phyloP scores from a whole-genome alignment of 495 filamentous ascomycete species.

The Neurospora sp. region DNA sequence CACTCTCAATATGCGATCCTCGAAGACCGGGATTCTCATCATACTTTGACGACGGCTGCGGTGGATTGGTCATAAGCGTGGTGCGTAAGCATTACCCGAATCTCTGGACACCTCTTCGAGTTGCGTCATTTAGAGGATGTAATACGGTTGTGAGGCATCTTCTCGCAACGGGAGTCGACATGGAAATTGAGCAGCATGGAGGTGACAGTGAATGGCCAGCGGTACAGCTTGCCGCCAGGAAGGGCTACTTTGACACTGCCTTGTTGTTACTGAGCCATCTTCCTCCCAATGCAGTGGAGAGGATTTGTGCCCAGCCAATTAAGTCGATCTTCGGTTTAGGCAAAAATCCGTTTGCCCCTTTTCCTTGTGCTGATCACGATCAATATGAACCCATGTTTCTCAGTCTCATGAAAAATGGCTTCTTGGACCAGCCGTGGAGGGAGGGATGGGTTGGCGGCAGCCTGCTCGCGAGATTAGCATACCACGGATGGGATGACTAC shows the following conservation, averaged over 20 bases:
- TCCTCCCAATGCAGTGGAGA: background rate
- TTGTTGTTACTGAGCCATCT: background rate
- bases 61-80: too few relatives aligned
- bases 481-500: background rate
- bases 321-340: background rate
- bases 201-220: background rate
- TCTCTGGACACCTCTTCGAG: background rate
- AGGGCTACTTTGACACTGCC: background rate
- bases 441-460: background rate
- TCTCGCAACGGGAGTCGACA: background rate
- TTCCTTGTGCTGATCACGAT: too few relatives aligned
- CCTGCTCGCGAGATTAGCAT: background rate
- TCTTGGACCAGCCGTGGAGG: background rate
- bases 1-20: background rate
- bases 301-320: background rate
- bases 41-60: background rate
- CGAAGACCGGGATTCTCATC: background rate
- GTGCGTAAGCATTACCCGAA: background rate
- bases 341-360: too few relatives aligned
- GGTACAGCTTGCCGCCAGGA: background rate
- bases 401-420: background rate
- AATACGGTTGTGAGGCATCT: background rate
- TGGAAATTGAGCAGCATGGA: background rate
- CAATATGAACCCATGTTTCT: background rate
- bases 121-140: background rate